These are phyloP conservation scores for Mycena sp. DNA, from an alignment of 1,284 basidiomycete species.

Conservation along the genomic window DNA sequence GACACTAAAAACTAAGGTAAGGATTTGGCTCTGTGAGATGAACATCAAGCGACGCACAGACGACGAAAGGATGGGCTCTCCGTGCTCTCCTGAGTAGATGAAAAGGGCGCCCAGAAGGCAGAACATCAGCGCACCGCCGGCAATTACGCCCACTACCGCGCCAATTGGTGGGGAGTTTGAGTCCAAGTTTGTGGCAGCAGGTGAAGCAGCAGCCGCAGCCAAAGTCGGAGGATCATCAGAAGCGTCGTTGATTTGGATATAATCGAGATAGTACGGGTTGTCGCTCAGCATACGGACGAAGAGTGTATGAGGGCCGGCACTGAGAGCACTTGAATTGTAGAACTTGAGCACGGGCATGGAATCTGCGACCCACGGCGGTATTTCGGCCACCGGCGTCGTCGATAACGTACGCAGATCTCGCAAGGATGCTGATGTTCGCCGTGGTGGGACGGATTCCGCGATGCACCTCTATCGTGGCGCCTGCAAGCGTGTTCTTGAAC, in stretches of 20 bases:
- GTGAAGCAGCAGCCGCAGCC: too few relatives aligned
- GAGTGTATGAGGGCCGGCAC: background rate
- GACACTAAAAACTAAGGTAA: too few relatives aligned
- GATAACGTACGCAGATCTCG: background rate
- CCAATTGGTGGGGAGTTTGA: too few relatives aligned
- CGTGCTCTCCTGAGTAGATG: too few relatives aligned
- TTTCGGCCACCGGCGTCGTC: background rate
- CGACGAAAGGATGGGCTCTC: too few relatives aligned
- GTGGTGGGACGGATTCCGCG: background rate
- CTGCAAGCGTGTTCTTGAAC: background rate
- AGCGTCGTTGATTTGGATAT: background rate
- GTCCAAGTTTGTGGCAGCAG: too few relatives aligned
- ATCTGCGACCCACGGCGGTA: background rate
- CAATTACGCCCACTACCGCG: too few relatives aligned
- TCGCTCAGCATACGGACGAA: background rate
- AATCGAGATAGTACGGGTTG: background rate
- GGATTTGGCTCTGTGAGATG: too few relatives aligned
- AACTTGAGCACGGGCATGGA: background rate
- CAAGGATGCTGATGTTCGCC: background rate
- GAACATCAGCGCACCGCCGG: too few relatives aligned
- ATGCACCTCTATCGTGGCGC: background rate
- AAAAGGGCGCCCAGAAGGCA: too few relatives aligned
- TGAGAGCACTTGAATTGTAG: background rate
- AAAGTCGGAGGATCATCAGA: background rate
- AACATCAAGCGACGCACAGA: too few relatives aligned